Base-by-base conservation (phyloP, 768 basidiomycete species). In the Boletellus ananas region DNA sequence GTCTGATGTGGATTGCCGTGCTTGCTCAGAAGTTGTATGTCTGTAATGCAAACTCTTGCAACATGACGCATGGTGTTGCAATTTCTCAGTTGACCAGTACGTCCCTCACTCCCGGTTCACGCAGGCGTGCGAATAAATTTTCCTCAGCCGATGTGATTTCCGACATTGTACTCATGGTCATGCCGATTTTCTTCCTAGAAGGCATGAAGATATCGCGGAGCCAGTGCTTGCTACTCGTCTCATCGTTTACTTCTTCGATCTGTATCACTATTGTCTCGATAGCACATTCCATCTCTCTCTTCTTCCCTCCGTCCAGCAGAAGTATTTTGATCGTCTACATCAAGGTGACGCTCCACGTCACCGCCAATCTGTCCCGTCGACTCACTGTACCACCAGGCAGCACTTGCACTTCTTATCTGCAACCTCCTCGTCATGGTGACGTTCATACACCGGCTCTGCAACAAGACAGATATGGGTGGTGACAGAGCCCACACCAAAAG, bases 181-280 rank as follows among this genome's bases (percentile, higher is more conserved):
- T 54, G 12, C 52, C 64, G 7, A 38, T 57, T 18, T 42, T 43
- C n/a, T 36, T 62, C n/a, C 45, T 60, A 25, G 53, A 13, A 38
- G 54, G 44, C 9, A 36, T 52, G 6, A 60, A 42, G 37, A 38
- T 67, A 38, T 42, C 53, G 3, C 39, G 45, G 13, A 41, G 40
- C 16, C 50, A 50, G 23, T 55, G 52, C 13, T 40, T 62, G 16
- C 35, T 64, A 12, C 43, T 62, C 17, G 0, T 58, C 34, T 53
- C 55, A 18, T 57, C 55, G 14, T 64, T 68, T 47, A 33, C 58
- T 29, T 52, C 51, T 25, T 58, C 60, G 21, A 46, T 64, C n/a
- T 36, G 52, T 31, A 64, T 66, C 43, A 56, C 58, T 34, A 21
- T 56, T 7, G 20, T 55, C 44, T 55, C 56, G 3, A 44, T 61